phyloP scores from a whole-genome alignment of 169 alveolate species.

The Plasmodium cynomolgi region DNA sequence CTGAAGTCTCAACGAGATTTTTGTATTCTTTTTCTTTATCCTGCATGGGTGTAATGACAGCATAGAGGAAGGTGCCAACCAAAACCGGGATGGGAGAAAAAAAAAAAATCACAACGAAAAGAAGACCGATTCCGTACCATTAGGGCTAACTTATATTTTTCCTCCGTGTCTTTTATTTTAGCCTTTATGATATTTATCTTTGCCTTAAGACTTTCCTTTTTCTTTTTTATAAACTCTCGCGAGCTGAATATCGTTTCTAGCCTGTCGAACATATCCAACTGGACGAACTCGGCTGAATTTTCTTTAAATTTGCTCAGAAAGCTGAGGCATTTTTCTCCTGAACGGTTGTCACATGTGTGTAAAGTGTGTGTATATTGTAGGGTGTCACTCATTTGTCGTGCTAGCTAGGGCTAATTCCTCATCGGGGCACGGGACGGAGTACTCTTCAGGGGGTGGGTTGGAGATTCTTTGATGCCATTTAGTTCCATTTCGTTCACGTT shows the following conservation, averaged over 20 bases:
- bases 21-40: conserved; percentile 47
- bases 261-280: conserved; percentile 68
- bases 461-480: neutral
- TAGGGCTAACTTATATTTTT: conserved; percentile 30
- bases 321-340: conserved; percentile 64
- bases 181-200: conserved; percentile 66
- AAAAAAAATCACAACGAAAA: neutral
- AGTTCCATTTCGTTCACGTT: neutral
- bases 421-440: neutral
- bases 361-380: neutral
- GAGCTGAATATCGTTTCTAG: conserved; percentile 70
- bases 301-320: conserved; percentile 59
- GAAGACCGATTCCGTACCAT: conserved; percentile 6
- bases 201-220: conserved; percentile 39
- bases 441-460: neutral
- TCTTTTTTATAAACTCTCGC: conserved; percentile 56
- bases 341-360: neutral
- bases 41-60: conserved; percentile 9
- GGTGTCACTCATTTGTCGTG: neutral
- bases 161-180: conserved; percentile 46
- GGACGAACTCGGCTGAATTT: conserved; percentile 56
- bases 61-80: neutral
- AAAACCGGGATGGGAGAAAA: neutral
- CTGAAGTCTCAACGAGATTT: conserved; percentile 30
- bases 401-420: neutral